These are phyloP conservation scores for Oryza glumipatula DNA, from an alignment of 176 grass and related monocot species.

Conservation along the genomic window DNA sequence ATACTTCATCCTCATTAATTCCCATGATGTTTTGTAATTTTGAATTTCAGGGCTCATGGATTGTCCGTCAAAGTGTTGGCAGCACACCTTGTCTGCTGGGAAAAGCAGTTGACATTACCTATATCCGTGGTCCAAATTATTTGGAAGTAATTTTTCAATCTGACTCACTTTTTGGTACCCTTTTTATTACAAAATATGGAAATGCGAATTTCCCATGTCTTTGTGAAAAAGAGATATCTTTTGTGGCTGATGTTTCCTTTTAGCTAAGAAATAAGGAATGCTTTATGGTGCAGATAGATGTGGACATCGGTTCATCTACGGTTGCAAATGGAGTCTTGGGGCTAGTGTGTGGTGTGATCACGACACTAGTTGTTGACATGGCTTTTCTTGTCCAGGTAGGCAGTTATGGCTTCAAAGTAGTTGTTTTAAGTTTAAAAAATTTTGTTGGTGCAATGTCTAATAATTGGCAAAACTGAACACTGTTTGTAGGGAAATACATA, in stretches of 20 bases:
- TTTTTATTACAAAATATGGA: not conserved
- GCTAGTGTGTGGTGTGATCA: conserved; percentile 87
- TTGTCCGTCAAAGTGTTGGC: conserved; percentile 96
- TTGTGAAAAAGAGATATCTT: not conserved
- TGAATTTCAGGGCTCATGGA: conserved; percentile 87
- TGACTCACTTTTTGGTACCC: not conserved
- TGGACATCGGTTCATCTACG: conserved; percentile 97
- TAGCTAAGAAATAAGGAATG: not conserved
- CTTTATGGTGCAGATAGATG: conserved; percentile 78
- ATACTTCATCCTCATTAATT: conserved; percentile 6
- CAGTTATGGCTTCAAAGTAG: not conserved
- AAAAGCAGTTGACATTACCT: conserved; percentile 94
- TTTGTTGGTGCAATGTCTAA: not conserved
- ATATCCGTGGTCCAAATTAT: conserved; percentile 87
- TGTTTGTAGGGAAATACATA: conserved; percentile 62
- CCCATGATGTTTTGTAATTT: not conserved
- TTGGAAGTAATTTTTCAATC: conserved; percentile 62
- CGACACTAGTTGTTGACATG: conserved; percentile 95
- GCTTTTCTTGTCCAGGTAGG: conserved; percentile 96
- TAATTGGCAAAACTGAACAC: conserved; percentile 12
- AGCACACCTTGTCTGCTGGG: conserved; percentile 94
- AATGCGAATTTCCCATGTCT: not conserved
- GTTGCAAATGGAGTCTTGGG: conserved; percentile 97
- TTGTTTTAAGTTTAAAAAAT: conserved; percentile 19
- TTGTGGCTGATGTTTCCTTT: not conserved